Percentiles rank a stretch among this genome's conserved stretches.
Conservation (phyloP, 2,329 filamentous ascomycete genomes). For the Fusarium sp. region DNA sequence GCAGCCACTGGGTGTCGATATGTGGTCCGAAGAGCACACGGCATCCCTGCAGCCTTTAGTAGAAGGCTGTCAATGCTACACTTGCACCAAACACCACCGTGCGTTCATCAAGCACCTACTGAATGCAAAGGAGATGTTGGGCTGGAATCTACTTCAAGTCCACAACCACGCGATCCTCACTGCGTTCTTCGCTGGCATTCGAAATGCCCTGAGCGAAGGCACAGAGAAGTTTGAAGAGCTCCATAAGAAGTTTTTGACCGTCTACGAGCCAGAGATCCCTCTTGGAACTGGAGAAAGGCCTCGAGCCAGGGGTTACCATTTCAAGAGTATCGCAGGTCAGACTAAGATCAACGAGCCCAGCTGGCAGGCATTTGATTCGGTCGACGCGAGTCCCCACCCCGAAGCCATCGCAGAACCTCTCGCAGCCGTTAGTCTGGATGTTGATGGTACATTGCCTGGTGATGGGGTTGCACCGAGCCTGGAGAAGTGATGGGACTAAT, state of each 20-base stretch:
- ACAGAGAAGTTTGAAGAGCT: constrained; percentile 71
- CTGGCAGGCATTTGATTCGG: constrained; percentile 70
- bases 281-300: constrained; percentile 83
- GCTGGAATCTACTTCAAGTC: constrained; percentile 91
- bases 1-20: constrained; percentile 79
- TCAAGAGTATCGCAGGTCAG: constrained; percentile 77
- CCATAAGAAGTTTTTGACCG: constrained; percentile 59
- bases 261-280: constrained; percentile 81
- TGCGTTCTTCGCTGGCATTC: constrained; percentile 80
- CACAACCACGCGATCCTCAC: constrained; percentile 87
- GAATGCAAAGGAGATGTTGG: constrained; percentile 94
- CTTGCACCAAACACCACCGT: constrained; percentile 86
- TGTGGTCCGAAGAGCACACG: constrained; percentile 78
- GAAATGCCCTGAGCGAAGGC: constrained; percentile 73
- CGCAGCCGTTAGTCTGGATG: constrained; percentile 34
- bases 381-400: constrained; percentile 32
- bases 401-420: constrained; percentile 40
- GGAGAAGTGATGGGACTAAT: constrained; percentile 61
- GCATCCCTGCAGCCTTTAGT: constrained; percentile 74
- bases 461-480: constrained; percentile 65
- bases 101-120: constrained; percentile 92
- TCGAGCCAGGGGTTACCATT: constrained; percentile 85
- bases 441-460: constrained; percentile 65
- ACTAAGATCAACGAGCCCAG: constrained; percentile 77
- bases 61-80: constrained; percentile 81